A percentile compares a stretch with the other conserved stretches of the same genome.
Evolutionary conservation across 2,329 filamentous ascomycete genomes (phyloP).

Genomic region (Aaosphaeria pasadenensis): DNA sequence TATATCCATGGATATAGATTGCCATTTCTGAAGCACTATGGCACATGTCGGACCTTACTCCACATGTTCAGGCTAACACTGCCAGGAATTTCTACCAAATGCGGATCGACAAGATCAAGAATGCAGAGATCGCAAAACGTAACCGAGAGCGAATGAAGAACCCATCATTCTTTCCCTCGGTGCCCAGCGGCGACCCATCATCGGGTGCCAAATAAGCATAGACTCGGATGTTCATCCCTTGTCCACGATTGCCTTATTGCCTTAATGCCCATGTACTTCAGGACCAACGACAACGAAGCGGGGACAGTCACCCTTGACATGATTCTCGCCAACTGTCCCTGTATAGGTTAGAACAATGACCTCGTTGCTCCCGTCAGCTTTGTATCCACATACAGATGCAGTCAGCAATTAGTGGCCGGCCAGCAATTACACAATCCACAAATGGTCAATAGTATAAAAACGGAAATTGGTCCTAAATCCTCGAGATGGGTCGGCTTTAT

Average conservation of each 20-base stretch:
- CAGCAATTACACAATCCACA: conserved; percentile 12
- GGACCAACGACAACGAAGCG: conserved; percentile 4
- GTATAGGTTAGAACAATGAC: conserved; percentile 6
- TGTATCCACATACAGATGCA: conserved; percentile 13
- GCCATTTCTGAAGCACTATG: no score
- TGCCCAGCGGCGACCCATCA: conserved; percentile 60
- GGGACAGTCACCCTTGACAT: conserved; percentile 13
- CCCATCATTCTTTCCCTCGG: conserved; percentile 78
- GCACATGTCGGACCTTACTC: no score
- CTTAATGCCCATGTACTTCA: no score
- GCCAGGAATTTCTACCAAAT: conserved; percentile 80
- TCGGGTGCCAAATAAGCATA: neutral
- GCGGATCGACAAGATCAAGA: conserved; percentile 73
- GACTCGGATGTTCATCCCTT: neutral
- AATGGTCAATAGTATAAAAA: conserved; percentile 13
- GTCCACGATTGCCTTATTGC: no score
- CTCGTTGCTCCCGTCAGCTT: conserved; percentile 12
- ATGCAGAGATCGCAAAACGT: conserved; percentile 73
- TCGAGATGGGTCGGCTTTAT: conserved; percentile 8
- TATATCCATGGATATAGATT: no score
- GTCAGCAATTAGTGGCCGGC: conserved; percentile 32
- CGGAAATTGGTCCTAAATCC: conserved; percentile 6
- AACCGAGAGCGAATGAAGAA: conserved; percentile 78
- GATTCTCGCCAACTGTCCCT: conserved; percentile 3
- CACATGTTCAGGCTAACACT: neutral